Conservation (phyloP, 768 basidiomycete genomes). For the Tylopilus subfusipes region DNA sequence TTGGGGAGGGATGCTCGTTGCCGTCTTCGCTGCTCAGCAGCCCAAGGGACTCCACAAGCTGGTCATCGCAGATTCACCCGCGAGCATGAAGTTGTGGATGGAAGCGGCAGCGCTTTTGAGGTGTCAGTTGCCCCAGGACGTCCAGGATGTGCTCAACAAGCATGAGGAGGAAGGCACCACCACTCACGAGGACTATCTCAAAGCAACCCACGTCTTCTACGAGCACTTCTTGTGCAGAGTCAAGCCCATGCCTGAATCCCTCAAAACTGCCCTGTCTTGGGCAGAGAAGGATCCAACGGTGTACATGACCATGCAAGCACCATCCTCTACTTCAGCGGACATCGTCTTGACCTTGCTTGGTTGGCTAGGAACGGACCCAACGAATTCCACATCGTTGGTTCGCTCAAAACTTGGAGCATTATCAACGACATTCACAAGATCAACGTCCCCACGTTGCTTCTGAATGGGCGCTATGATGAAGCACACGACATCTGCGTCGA, state of each 20-base stretch:
- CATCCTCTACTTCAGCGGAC: not conserved
- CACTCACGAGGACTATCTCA: slow-evolving; percentile 42
- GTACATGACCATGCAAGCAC: slow-evolving; percentile 42
- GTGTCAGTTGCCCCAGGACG: slow-evolving; percentile 38
- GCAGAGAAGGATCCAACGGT: slow-evolving; percentile 47
- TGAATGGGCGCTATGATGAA: slow-evolving; percentile 38
- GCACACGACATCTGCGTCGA: slow-evolving; percentile 32
- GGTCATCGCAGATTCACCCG: slow-evolving; percentile 44
- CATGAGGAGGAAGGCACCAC: slow-evolving; percentile 46
- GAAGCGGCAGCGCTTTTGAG: slow-evolving; percentile 31
- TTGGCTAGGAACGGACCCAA: slow-evolving; percentile 38
- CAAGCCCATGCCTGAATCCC: slow-evolving; percentile 42
- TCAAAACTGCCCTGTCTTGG: slow-evolving; percentile 32
- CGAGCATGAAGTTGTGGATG: slow-evolving; percentile 44
- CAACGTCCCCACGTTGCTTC: slow-evolving; percentile 31
- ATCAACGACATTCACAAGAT: slow-evolving; percentile 34
- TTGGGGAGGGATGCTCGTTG: slow-evolving; percentile 45
- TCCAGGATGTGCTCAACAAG: slow-evolving; percentile 38
- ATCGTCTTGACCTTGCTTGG: not conserved
- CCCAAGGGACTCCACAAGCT: slow-evolving; percentile 47
- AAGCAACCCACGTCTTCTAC: slow-evolving; percentile 41
- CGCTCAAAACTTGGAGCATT: slow-evolving; percentile 36
- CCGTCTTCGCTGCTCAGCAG: slow-evolving; percentile 31
- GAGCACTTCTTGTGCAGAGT: slow-evolving; percentile 41
- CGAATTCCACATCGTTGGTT: slow-evolving; percentile 34